Conservation (phyloP, 371 early-diverging fungal species). For the Mortierella sp. region DNA sequence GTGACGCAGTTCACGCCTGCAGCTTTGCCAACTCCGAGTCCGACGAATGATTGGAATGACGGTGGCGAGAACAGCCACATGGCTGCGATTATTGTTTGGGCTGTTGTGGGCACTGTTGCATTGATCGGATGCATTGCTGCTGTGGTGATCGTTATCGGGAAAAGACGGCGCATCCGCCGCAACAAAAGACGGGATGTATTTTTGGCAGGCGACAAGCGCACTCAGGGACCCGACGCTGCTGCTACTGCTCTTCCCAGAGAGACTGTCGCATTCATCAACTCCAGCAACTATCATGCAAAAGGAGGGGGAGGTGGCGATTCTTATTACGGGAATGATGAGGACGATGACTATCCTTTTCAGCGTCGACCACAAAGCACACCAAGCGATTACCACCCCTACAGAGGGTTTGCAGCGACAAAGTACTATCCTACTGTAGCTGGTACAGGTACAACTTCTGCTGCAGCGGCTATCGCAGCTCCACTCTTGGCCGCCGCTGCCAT, state of each 20-base stretch:
- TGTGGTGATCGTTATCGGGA: neutral
- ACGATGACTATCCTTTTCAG: neutral
- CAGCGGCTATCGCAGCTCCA: neutral
- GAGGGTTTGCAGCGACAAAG: neutral
- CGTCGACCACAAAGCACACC: neutral
- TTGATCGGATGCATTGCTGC: neutral
- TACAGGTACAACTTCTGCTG: neutral
- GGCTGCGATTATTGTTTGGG: neutral
- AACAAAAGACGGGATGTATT: neutral
- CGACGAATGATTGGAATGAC: neutral
- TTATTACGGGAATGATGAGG: neutral
- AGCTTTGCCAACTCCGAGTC: neutral
- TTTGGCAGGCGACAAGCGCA: neutral
- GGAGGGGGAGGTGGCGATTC: neutral
- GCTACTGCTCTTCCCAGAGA: neutral
- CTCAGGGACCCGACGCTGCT: neutral
- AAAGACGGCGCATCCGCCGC: neutral
- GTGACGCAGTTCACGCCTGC: neutral
- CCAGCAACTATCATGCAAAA: neutral
- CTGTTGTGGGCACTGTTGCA: neutral
- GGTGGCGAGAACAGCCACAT: no score
- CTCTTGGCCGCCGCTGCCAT: neutral
- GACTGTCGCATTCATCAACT: neutral
- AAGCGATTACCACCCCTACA: neutral
- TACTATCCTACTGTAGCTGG: neutral